Evolutionary conservation across 164 flowering plant genomes (phyloP).

Genomic region (Vitis cinerea): DNA sequence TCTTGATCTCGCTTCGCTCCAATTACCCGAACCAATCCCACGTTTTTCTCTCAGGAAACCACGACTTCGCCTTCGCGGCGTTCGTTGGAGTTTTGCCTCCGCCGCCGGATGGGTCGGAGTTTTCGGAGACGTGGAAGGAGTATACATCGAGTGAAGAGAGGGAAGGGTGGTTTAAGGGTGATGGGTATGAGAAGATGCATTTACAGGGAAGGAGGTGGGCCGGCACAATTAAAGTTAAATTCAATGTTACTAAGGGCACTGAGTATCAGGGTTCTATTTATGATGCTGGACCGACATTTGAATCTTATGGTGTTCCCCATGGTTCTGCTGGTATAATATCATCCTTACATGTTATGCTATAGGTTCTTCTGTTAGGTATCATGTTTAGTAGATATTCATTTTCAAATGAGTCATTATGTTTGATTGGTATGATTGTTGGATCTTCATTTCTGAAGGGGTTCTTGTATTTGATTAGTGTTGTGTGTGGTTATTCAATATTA

Average conservation of each 20-base stretch:
- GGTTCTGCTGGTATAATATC: slow-evolving; percentile 74
- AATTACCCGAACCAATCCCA: slow-evolving; percentile 74
- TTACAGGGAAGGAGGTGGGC: slow-evolving; percentile 93
- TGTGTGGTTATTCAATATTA: too few relatives aligned
- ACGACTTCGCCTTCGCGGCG: slow-evolving; percentile 85
- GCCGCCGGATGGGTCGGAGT: slow-evolving; percentile 50
- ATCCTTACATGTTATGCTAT: too few relatives aligned
- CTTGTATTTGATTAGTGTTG: too few relatives aligned
- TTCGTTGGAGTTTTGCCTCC: slow-evolving; percentile 62
- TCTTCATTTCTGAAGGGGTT: not conserved
- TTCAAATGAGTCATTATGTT: not conserved
- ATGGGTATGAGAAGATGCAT: slow-evolving; percentile 78
- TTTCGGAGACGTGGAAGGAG: slow-evolving; percentile 75
- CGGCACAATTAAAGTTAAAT: slow-evolving; percentile 57
- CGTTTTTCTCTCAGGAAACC: slow-evolving; percentile 89
- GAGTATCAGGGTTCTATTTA: slow-evolving; percentile 80
- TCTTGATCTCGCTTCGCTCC: slow-evolving; percentile 60
- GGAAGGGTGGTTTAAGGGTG: slow-evolving; percentile 88
- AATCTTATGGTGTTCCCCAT: slow-evolving; percentile 85
- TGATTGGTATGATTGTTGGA: not conserved
- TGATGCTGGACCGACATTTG: slow-evolving; percentile 86
- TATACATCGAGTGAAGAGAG: slow-evolving; percentile 64
- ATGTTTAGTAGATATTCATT: not conserved
- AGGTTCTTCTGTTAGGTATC: not conserved
- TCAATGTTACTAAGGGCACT: slow-evolving; percentile 47